Conservation (phyloP, 768 basidiomycete genomes). For the Strobilomyces echinocephalus region DNA sequence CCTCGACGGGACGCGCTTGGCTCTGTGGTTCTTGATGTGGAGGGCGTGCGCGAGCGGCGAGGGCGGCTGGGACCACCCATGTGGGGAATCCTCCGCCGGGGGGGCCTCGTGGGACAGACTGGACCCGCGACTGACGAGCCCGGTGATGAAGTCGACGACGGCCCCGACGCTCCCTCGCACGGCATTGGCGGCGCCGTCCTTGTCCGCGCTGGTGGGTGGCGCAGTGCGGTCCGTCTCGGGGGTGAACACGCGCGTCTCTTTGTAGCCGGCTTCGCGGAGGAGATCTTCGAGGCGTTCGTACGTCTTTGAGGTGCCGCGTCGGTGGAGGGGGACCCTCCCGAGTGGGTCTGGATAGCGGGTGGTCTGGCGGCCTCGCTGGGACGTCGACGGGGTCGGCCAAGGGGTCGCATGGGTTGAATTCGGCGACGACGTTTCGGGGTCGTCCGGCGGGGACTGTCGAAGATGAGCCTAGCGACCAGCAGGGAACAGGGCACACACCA, state of each 20-base stretch:
- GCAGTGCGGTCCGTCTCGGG: constrained; percentile 65
- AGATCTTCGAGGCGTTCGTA: constrained; percentile 86
- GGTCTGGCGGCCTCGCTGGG: constrained; percentile 37
- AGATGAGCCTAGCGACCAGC: constrained; percentile 1
- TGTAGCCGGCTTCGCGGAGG: constrained; percentile 83
- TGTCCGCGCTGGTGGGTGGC: constrained; percentile 23
- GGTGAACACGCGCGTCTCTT: constrained; percentile 86
- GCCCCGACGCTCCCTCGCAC: constrained; percentile 44
- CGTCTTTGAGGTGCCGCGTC: constrained; percentile 72
- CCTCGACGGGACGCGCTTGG: constrained; percentile 11
- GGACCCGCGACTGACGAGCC: constrained; percentile 41
- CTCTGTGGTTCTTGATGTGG: constrained; percentile 8
- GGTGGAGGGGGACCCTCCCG: constrained; percentile 68
- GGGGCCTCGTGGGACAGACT: constrained; percentile 18
- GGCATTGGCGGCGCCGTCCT: constrained; percentile 32
- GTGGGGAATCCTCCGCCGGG: constrained; percentile 6
- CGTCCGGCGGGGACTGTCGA: constrained; percentile 12
- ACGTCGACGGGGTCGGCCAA: constrained; percentile 36
- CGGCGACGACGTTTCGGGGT: constrained; percentile 5
- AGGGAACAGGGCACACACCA: constrained; percentile 12
- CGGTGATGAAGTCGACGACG: constrained; percentile 63
- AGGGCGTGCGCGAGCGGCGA: constrained; percentile 21
- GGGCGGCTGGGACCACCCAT: constrained; percentile 21
- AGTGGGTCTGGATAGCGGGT: constrained; percentile 55
- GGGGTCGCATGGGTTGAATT: constrained; percentile 1